Conservation (phyloP, 208 protist genomes). For the Leishmania guyanensis region DNA sequence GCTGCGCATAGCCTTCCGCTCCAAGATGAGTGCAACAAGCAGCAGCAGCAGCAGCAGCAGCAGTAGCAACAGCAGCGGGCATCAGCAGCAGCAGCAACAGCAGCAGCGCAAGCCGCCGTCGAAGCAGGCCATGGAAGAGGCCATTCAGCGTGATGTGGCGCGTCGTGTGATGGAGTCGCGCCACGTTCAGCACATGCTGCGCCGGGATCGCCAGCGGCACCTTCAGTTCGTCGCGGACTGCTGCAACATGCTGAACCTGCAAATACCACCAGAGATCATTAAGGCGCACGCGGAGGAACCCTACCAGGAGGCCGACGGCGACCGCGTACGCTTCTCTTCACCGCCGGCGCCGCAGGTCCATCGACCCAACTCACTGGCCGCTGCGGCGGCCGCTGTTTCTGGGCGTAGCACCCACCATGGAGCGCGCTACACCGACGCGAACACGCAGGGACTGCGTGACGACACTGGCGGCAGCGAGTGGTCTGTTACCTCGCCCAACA, state of each 20-base stretch:
- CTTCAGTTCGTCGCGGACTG: constrained; percentile 87
- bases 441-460: neutral
- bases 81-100: constrained; percentile 5
- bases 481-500: neutral
- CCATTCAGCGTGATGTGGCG: constrained; percentile 61
- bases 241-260: constrained; percentile 57
- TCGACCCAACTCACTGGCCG: constrained; percentile 12
- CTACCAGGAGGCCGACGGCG: constrained; percentile 18
- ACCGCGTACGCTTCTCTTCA: neutral
- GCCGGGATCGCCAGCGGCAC: constrained; percentile 59
- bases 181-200: constrained; percentile 52
- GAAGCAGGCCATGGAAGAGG: constrained; percentile 41
- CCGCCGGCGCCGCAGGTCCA: constrained; percentile 1
- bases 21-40: constrained; percentile 16
- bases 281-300: constrained; percentile 21
- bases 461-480: neutral
- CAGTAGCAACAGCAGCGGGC: constrained; percentile 3
- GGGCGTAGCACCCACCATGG: neutral
- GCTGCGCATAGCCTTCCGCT: constrained; percentile 46
- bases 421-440: neutral
- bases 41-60: constrained; percentile 21
- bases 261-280: constrained; percentile 71
- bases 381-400: neutral
- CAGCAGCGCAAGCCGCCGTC: constrained; percentile 2
- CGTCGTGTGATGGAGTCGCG: constrained; percentile 48